These are phyloP conservation scores for Boletus tomentosulus DNA, from an alignment of 768 basidiomycete genomes.

Conservation along the genomic window DNA sequence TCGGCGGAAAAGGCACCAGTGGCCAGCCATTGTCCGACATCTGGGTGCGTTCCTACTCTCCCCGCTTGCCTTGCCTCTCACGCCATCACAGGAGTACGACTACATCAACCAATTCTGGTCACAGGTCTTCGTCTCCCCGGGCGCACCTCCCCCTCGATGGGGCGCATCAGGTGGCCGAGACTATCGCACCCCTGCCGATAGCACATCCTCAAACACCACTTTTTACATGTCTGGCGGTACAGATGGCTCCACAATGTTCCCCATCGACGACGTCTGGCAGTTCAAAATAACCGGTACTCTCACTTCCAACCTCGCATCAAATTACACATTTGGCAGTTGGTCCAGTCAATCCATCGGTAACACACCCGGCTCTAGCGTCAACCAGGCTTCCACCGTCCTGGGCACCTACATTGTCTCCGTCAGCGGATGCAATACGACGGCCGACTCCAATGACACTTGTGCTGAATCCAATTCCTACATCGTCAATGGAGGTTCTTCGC, in stretches of 20 bases:
- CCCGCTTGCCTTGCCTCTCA: slow-evolving; percentile 4
- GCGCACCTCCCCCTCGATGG: slow-evolving; percentile 60
- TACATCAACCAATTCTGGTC: slow-evolving; percentile 77
- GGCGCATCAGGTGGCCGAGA: slow-evolving; percentile 76
- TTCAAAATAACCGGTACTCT: slow-evolving; percentile 66
- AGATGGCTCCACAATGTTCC: slow-evolving; percentile 39
- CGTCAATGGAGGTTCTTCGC: slow-evolving; percentile 28
- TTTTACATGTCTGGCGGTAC: slow-evolving; percentile 74
- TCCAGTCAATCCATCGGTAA: slow-evolving; percentile 39
- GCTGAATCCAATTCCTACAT: slow-evolving; percentile 58
- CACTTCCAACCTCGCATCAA: slow-evolving; percentile 56
- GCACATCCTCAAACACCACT: slow-evolving; percentile 53
- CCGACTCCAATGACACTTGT: slow-evolving; percentile 43
- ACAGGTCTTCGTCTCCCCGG: slow-evolving; percentile 46
- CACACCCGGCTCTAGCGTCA: slow-evolving; percentile 32
- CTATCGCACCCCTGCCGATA: slow-evolving; percentile 34
- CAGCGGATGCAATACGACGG: slow-evolving; percentile 56
- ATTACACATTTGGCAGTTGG: slow-evolving; percentile 56
- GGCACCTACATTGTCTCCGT: slow-evolving; percentile 47
- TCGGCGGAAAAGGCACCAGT: slow-evolving; percentile 62
- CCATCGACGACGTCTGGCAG: slow-evolving; percentile 68
- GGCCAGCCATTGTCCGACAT: slow-evolving; percentile 58
- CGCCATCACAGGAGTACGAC: slow-evolving; percentile 59
- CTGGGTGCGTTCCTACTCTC: slow-evolving; percentile 52
- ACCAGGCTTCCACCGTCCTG: slow-evolving; percentile 59